Base-by-base conservation (phyloP, 768 basidiomycete genomes). In the Glaciozyma martinii region DNA sequence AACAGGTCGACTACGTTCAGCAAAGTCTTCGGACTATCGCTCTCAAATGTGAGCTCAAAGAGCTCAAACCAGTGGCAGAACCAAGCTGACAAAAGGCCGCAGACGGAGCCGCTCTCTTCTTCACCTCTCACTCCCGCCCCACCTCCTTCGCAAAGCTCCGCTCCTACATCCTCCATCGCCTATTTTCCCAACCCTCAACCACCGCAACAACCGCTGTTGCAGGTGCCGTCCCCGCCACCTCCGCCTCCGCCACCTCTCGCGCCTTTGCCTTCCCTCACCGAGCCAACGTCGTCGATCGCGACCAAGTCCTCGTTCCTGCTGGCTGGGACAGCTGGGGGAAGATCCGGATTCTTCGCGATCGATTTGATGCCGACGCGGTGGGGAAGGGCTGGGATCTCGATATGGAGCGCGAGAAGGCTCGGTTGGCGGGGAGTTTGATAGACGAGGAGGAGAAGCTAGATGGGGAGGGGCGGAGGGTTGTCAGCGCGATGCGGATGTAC, bases 271-370 rank as follows among this genome's bases (percentile, higher is more conserved):
- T 95, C 77, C 78, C 81, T 5, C 83, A 89, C 61, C 86, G 88
- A 70, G 87, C 95, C 2, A 98, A 97, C 74, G 87, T 89, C 0
- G 80, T 98, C 54, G 95, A 98, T 75, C 85, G 95, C 40, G 93
- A 97, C 73, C 86, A 84, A 18, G 86, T 97, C 59, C 83, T 95
- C 52, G 85, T 98, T 9, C 95, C 94, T 1, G 83, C 90, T 3
- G 95, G 95, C 1, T 99, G 95, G 95, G 95, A 98, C 74, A 90
- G 88, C 70, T 95, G 90, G 89, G 92, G 93, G 0, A 98, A 97
- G 79, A 94, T 97, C 63, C 80, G 82, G 3, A 87, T 97, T 1
- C 78, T 98, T 61, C 79, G 91, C 62, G 95, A 98, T 47, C 89
- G 89, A 1, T 99, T 97, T 71, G 91, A 95, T 60, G 85, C 88